Evolutionary conservation across 176 grass and related monocot species (phyloP).

Genomic region (Alopecurus myosuroides): DNA sequence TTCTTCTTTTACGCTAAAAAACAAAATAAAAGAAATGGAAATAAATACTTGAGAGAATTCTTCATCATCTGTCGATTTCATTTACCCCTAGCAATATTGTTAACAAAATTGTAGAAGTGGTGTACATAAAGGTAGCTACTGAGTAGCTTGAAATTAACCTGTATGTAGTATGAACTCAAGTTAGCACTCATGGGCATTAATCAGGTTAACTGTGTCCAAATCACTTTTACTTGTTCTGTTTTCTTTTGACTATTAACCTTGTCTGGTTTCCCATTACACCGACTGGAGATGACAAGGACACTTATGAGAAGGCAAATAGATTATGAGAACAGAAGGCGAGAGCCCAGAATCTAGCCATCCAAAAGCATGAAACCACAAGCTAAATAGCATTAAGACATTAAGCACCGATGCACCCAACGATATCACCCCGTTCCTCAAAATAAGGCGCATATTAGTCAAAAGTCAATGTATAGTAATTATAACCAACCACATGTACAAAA

Average conservation of each 20-base stretch:
- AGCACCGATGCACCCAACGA: background rate
- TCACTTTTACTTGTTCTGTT: conserved; percentile 3
- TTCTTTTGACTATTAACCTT: background rate
- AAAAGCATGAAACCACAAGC: too few relatives aligned
- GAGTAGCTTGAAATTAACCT: background rate
- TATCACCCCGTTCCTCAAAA: too few relatives aligned
- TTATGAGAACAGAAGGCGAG: background rate
- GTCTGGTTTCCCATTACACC: background rate
- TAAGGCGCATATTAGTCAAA: too few relatives aligned
- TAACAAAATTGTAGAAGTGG: background rate
- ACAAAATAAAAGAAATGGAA: background rate
- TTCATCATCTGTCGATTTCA: background rate
- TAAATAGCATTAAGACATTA: background rate
- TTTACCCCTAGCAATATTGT: background rate
- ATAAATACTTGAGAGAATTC: background rate
- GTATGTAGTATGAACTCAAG: background rate
- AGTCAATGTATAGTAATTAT: too few relatives aligned
- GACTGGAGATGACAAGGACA: background rate
- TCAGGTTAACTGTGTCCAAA: conserved; percentile 1
- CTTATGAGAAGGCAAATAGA: background rate
- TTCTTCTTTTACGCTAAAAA: background rate
- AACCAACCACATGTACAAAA: too few relatives aligned
- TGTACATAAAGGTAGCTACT: background rate
- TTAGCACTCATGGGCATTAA: background rate
- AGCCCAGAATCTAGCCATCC: background rate